These are phyloP conservation scores for Neoboletus magnificus DNA, from an alignment of 768 basidiomycete genomes.

Conservation along the genomic window DNA sequence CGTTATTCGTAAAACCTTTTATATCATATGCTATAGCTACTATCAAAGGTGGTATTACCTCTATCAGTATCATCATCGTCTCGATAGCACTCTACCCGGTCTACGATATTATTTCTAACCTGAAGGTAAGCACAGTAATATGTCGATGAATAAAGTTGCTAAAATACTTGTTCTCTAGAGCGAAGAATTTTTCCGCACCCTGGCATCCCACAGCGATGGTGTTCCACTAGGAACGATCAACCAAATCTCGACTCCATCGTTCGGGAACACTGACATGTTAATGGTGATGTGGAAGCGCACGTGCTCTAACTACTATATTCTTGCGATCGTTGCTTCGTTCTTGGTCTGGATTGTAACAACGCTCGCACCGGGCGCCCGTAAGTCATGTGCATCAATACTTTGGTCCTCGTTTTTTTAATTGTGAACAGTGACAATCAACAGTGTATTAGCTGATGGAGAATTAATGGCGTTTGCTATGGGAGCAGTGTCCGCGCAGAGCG, in stretches of 20 bases:
- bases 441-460: conserved; percentile 19
- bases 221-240: conserved; percentile 24
- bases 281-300: conserved; percentile 11
- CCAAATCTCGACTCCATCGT: conserved; percentile 22
- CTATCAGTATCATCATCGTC: conserved; percentile 28
- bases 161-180: conserved; percentile 7
- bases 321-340: conserved; percentile 17
- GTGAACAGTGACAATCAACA: conserved; percentile 19
- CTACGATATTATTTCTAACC: conserved; percentile 9
- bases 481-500: conserved; percentile 19
- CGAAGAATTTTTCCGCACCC: conserved; percentile 29
- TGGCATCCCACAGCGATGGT: conserved; percentile 14
- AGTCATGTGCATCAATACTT: conserved; percentile 2
- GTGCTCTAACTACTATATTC: conserved; percentile 24
- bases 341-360: conserved; percentile 18
- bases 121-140: conserved; percentile 12
- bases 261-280: conserved; percentile 14
- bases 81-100: conserved; percentile 29
- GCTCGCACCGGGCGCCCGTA: conserved; percentile 26
- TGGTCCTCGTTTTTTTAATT: neutral
- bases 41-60: conserved; percentile 28
- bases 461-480: conserved; percentile 25
- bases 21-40: conserved; percentile 10
- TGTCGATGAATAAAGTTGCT: neutral
- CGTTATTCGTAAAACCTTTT: neutral